Conservation (phyloP, 108 stramenopile species). For the Nitzschia putrida region DNA sequence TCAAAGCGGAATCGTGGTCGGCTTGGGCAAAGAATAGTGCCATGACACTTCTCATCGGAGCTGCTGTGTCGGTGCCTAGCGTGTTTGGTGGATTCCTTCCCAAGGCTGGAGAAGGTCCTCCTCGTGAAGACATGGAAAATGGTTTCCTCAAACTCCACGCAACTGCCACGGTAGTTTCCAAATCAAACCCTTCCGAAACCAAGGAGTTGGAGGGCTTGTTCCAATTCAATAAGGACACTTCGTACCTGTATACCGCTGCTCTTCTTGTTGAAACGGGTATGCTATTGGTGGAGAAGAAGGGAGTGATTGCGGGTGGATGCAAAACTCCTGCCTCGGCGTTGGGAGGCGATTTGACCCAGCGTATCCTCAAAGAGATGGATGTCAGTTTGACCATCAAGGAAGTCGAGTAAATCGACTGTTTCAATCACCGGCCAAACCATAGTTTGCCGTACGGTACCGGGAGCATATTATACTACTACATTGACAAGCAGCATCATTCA, state of each 20-base stretch:
- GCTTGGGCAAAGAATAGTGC: conserved; percentile 10
- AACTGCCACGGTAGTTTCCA: conserved; percentile 2
- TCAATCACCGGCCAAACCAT: no score
- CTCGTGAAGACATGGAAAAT: conserved; percentile 38
- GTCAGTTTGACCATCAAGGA: conserved; percentile 31
- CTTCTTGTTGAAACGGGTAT: conserved; percentile 37
- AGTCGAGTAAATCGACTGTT: not conserved
- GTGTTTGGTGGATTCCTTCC: conserved; percentile 30
- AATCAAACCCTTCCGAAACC: not conserved
- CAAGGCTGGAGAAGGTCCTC: conserved; percentile 35
- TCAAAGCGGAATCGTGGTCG: conserved; percentile 12
- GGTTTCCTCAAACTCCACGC: conserved; percentile 35
- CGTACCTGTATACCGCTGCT: conserved; percentile 37
- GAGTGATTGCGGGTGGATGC: conserved; percentile 20
- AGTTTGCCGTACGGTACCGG: no score
- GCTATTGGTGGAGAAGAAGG: conserved; percentile 27
- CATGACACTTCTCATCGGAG: conserved; percentile 7
- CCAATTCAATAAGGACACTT: conserved; percentile 36
- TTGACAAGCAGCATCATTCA: no score
- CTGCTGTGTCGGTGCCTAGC: conserved; percentile 23
- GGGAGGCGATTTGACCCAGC: conserved; percentile 39
- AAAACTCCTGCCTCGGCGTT: conserved; percentile 41
- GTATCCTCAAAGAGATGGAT: conserved; percentile 34
- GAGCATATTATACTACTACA: no score
- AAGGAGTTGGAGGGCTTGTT: conserved; percentile 22